These are phyloP conservation scores for Caryopteris hybrid DNA, from an alignment of 305 asterid species.

Conservation along the genomic window DNA sequence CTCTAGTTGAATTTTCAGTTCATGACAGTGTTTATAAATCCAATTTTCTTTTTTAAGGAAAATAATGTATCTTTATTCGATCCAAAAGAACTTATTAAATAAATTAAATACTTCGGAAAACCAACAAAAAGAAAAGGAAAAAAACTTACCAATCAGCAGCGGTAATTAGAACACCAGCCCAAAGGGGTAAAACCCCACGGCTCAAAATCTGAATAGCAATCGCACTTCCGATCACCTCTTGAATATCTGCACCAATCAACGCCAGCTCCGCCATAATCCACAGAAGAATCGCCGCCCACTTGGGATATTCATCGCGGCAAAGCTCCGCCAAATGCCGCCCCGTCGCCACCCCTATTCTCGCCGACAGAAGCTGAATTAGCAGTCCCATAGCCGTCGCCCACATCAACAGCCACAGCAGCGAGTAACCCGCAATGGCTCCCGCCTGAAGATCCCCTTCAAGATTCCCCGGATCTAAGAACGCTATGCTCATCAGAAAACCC, in stretches of 20 bases:
- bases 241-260: conserved; percentile 89
- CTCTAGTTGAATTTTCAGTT: neutral
- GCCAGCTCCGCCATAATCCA: conserved; percentile 98
- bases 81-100: neutral
- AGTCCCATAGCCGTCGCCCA: conserved; percentile 93
- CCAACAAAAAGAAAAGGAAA: neutral
- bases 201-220: conserved; percentile 87
- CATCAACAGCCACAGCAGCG: conserved; percentile 75
- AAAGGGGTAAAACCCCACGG: conserved; percentile 67
- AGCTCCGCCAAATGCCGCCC: conserved; percentile 95
- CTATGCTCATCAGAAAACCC: conserved; percentile 91
- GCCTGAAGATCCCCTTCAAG: conserved; percentile 95
- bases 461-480: conserved; percentile 91
- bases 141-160: conserved; percentile 77
- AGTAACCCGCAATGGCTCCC: conserved; percentile 91
- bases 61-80: neutral
- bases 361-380: conserved; percentile 80
- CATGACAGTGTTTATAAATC: neutral
- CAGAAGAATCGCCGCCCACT: conserved; percentile 72
- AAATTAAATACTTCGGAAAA: neutral
- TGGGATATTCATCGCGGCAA: conserved; percentile 84
- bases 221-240: conserved; percentile 95
- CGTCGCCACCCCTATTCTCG: conserved; percentile 79
- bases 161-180: conserved; percentile 87
- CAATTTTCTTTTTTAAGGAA: neutral